phyloP scores from a whole-genome alignment of 2,329 filamentous ascomycete species.

The Cryphonectria radicalis region DNA sequence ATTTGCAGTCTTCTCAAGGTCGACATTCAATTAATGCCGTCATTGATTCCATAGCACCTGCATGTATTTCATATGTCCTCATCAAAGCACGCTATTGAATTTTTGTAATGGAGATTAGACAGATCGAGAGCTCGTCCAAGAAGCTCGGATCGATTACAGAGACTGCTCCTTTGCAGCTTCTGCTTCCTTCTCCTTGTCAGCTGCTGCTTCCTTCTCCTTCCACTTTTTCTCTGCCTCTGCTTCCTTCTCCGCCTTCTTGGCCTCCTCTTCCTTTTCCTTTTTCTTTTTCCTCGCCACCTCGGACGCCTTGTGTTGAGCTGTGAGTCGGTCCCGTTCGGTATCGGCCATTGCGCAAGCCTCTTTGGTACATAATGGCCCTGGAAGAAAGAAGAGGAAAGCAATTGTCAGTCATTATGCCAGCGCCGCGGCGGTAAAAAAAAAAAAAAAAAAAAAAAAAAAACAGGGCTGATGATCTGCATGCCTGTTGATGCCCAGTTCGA shows the following conservation, averaged over 20 bases:
- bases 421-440: not conserved
- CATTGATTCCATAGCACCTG: not conserved
- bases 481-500: constrained; percentile 22
- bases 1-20: not conserved
- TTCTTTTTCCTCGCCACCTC: constrained; percentile 15
- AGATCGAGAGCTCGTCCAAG: not conserved
- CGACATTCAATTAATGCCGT: not conserved
- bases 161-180: not conserved
- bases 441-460: not conserved
- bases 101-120: not conserved
- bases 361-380: constrained; percentile 22
- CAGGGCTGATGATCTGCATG: not conserved
- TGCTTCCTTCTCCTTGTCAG: not conserved
- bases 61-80: not conserved
- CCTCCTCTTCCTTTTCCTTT: not conserved
- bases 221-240: constrained; percentile 18
- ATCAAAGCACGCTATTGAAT: not conserved
- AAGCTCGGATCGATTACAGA: not conserved
- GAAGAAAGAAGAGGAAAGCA: not conserved
- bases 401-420: not conserved
- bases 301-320: not conserved
- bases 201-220: constrained; percentile 12
- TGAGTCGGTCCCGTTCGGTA: constrained; percentile 19
- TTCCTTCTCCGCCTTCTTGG: constrained; percentile 1
- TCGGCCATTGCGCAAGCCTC: constrained; percentile 24